A percentile compares a stretch with the other conserved stretches of the same genome.
Conservation (phyloP, 306 rosid genomes). For the Dalbergia oliveri region DNA sequence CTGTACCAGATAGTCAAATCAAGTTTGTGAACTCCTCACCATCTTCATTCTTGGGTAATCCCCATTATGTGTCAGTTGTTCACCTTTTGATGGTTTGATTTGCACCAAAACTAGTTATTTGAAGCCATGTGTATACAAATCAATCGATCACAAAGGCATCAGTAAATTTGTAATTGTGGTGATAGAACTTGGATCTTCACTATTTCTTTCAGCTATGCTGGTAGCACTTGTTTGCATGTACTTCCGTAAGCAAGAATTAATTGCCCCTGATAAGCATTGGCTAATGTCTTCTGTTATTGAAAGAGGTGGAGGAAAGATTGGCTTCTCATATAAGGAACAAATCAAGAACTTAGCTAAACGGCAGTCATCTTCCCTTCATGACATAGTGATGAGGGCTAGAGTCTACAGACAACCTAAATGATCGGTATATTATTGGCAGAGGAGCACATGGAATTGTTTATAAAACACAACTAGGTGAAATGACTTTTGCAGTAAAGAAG, state of each 20-base stretch:
- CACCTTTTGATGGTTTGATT: conserved; percentile 40
- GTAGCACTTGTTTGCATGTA: conserved; percentile 52
- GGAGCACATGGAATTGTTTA: conserved; percentile 94
- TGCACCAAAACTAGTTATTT: conserved; percentile 52
- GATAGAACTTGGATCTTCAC: conserved; percentile 67
- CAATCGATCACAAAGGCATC: conserved; percentile 40
- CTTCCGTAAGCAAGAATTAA: background rate
- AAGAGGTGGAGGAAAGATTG: conserved; percentile 21
- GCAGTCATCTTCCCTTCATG: conserved; percentile 58
- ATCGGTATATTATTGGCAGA: conserved; percentile 71
- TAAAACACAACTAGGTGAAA: conserved; percentile 60
- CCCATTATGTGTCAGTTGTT: conserved; percentile 68
- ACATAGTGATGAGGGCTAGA: conserved; percentile 67
- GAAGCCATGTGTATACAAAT: conserved; percentile 55
- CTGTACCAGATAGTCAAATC: conserved; percentile 61
- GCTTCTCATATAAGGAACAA: conserved; percentile 46
- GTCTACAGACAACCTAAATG: conserved; percentile 71
- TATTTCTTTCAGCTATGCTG: conserved; percentile 49
- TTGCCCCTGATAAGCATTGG: background rate
- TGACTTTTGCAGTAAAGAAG: conserved; percentile 76
- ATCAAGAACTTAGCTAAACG: conserved; percentile 38
- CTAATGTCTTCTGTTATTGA: background rate
- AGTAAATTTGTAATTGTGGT: conserved; percentile 54
- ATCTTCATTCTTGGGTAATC: conserved; percentile 65
- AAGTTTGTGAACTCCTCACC: conserved; percentile 53